A percentile compares a stretch with the other conserved stretches of the same genome.
These are phyloP conservation scores for Coleophoma crateriformis DNA, from an alignment of 2,329 filamentous ascomycete genomes.

Conservation along the genomic window DNA sequence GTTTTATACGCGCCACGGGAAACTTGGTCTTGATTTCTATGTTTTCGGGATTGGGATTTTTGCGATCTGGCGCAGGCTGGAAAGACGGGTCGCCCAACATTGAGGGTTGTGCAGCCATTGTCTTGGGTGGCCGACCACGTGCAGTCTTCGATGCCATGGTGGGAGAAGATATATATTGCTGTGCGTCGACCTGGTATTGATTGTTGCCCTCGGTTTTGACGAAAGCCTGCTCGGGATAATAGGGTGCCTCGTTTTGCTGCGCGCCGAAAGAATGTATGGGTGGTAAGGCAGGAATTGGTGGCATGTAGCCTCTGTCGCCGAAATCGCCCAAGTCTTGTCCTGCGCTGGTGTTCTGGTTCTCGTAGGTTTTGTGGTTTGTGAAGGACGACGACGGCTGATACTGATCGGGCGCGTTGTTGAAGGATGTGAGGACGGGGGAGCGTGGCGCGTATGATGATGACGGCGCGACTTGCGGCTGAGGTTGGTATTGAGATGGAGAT, in stretches of 20 bases:
- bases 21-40: conserved; percentile 91
- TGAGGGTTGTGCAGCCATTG: not conserved
- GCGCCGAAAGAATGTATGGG: conserved; percentile 15
- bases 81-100: not conserved
- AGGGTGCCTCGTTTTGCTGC: not conserved
- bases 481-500: conserved; percentile 4
- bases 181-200: conserved; percentile 4
- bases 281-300: conserved; percentile 22
- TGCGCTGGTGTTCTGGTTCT: conserved; percentile 3
- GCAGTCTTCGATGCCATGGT: conserved; percentile 11
- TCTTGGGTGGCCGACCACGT: conserved; percentile 2
- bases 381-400: conserved; percentile 1
- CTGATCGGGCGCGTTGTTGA: conserved; percentile 6
- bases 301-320: conserved; percentile 16
- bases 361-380: conserved; percentile 2
- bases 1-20: conserved; percentile 93
- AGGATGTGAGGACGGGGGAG: conserved; percentile 19
- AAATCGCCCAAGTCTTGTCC: conserved; percentile 10
- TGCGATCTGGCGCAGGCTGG: conserved; percentile 35
- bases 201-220: conserved; percentile 8
- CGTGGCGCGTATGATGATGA: conserved; percentile 18
- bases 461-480: conserved; percentile 2
- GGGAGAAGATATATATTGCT: conserved; percentile 1
- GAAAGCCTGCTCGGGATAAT: conserved; percentile 3
- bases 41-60: conserved; percentile 31